Percentiles rank a stretch among this genome's conserved stretches.
Conservation (phyloP, 2,329 filamentous ascomycete genomes). For the Diaporthe sp. region DNA sequence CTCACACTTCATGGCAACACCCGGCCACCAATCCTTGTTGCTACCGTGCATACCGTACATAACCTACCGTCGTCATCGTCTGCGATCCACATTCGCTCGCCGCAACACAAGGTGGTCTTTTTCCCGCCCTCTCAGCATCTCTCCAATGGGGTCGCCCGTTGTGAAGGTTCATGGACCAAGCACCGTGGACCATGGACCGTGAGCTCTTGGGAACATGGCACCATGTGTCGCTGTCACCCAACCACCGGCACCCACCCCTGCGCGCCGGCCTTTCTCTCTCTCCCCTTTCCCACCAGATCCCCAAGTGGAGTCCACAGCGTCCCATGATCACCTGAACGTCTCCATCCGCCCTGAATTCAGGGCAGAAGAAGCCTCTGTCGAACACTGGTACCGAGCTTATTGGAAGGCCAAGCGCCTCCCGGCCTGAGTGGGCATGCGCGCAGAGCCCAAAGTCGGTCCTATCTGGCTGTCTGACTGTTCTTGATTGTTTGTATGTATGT, state of each 20-base stretch:
- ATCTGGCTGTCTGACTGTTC: neutral
- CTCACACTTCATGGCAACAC: constrained; percentile 32
- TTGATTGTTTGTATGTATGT: too few relatives aligned
- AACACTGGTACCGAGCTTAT: constrained; percentile 34
- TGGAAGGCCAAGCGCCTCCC: constrained; percentile 19
- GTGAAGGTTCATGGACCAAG: neutral
- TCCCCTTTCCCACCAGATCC: constrained; percentile 35
- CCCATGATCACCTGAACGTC: constrained; percentile 34
- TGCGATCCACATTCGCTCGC: constrained; percentile 6
- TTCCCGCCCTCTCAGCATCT: neutral
- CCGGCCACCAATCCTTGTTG: constrained; percentile 27
- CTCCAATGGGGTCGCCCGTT: neutral
- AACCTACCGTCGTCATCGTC: constrained; percentile 19
- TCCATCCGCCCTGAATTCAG: constrained; percentile 34
- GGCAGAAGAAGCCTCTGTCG: constrained; percentile 30
- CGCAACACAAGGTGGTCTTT: neutral
- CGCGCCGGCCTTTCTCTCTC: neutral
- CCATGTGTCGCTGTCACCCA: constrained; percentile 27
- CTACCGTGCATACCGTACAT: constrained; percentile 17
- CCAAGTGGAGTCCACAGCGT: constrained; percentile 33
- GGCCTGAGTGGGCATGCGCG: constrained; percentile 3
- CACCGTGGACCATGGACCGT: neutral
- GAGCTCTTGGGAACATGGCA: constrained; percentile 16
- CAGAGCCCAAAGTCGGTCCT: constrained; percentile 9
- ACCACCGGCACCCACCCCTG: constrained; percentile 26